Evolutionary conservation across 768 basidiomycete species (phyloP), one percentile per base, ranked within the genome.

Genomic region (Panus rudis): DNA sequence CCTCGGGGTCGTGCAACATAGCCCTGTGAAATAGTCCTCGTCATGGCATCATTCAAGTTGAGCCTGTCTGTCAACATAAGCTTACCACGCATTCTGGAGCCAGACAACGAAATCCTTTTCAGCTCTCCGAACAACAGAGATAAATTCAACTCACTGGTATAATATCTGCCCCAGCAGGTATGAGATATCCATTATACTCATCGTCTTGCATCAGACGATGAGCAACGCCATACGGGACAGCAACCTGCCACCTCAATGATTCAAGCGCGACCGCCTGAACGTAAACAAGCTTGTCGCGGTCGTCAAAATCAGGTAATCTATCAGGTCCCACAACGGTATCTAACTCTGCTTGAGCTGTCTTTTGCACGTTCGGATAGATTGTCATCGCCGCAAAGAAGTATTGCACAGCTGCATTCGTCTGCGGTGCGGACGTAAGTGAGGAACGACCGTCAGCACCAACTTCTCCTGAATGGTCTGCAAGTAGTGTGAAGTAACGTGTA

Each of bases 91-190:
- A 20, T 17, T 17, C 33, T 35, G 33, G 21, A 35, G 16, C 16
- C 10, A 30, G 16, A 30, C 28, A 16, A 10, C 33, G 10, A 35
- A 17, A 35, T 17, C n/a, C 7, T 35, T 17, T 16, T 14, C 33
- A 20, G 16, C 10, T 16, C 6, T 14, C 21, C 21, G 16, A 35
- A 35, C 16, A 20, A 16, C n/a, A 7, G 21, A 17, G 10, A 35
- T 7, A 17, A 14, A 35, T 8, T n/a, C n/a, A n/a, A 11, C 16
- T 8, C 14, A 22, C 16, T 6, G 19, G 47, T 7, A 64, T 27
- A 11, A 63, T 42, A 13, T 57, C 46, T 1, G 48, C 39, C 2
- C 58, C 60, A 5, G 43, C 46, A 1, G 63, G 60, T 10, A 64
- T 58, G 32, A 50, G 47, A 32, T 53, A 59, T 1, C 52, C 61